Conservation (phyloP, 202 grass and related monocot species). For the Cymbopogon flexuosus region DNA sequence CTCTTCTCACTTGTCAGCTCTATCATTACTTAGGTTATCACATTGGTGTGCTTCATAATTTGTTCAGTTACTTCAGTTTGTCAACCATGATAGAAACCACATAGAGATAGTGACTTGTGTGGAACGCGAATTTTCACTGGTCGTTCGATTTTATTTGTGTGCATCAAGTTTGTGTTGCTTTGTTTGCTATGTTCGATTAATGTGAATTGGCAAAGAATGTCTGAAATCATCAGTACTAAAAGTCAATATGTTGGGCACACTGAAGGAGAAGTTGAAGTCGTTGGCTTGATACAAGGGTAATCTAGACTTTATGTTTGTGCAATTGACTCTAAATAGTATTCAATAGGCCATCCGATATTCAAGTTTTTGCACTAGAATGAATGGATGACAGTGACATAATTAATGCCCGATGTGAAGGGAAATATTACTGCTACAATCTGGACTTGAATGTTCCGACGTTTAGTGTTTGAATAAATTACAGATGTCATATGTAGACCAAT, state of each 20-base stretch:
- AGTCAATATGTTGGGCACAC: neutral
- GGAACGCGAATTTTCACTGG: neutral
- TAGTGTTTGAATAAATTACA: neutral
- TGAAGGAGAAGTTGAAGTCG: neutral
- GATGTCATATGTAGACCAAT: neutral
- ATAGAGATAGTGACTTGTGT: neutral
- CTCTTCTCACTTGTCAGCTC: neutral
- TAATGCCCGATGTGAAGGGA: neutral
- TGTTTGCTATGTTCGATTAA: neutral
- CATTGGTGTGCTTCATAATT: neutral
- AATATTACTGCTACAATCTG: neutral
- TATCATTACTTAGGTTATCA: neutral
- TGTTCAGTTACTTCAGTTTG: neutral
- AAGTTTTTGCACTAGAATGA: neutral
- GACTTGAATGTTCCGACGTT: neutral
- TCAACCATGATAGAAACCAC: neutral
- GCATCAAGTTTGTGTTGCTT: neutral
- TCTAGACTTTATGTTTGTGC: neutral
- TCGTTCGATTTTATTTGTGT: neutral
- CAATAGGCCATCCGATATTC: slow-evolving; percentile 3
- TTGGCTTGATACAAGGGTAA: neutral
- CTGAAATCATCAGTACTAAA: neutral
- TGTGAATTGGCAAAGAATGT: neutral
- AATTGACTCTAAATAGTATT: neutral
- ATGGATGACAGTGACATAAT: neutral